A percentile compares a stretch with the other conserved stretches of the same genome.
Conservation (phyloP, 129 eudicot genomes). For the Escallonia herrerae region DNA sequence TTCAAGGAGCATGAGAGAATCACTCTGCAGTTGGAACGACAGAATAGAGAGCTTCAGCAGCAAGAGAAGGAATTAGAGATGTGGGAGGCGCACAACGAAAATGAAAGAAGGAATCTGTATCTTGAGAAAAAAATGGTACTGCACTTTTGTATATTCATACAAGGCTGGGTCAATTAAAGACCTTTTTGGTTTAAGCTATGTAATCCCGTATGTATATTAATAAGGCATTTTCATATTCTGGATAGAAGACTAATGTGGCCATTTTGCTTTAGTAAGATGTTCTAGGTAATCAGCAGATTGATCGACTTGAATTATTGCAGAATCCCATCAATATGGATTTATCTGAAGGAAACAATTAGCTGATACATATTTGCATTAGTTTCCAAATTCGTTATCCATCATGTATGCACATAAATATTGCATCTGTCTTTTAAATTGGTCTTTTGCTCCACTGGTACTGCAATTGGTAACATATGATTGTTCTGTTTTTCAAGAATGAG, state of each 20-base stretch:
- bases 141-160: not conserved
- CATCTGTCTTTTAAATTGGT: not conserved
- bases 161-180: too few relatives aligned
- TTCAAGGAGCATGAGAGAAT: constrained; percentile 17
- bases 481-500: constrained; percentile 23
- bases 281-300: too few relatives aligned
- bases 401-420: not conserved
- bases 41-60: constrained; percentile 14
- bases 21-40: constrained; percentile 6
- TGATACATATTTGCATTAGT: not conserved
- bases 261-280: too few relatives aligned
- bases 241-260: too few relatives aligned
- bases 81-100: constrained; percentile 25
- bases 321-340: not conserved
- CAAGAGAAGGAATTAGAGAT: constrained; percentile 23
- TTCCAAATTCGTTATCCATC: not conserved
- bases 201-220: too few relatives aligned
- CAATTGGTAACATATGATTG: not conserved
- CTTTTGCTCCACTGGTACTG: not conserved
- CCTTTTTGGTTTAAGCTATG: too few relatives aligned
- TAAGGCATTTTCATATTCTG: too few relatives aligned
- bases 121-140: constrained; percentile 19
- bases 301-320: too few relatives aligned
- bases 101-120: constrained; percentile 13
- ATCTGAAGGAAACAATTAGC: not conserved